A percentile compares a stretch with the other conserved stretches of the same genome.
Evolutionary conservation across 176 grass and related monocot genomes (phyloP).

Genomic region (Bothriochloa decipiens): DNA sequence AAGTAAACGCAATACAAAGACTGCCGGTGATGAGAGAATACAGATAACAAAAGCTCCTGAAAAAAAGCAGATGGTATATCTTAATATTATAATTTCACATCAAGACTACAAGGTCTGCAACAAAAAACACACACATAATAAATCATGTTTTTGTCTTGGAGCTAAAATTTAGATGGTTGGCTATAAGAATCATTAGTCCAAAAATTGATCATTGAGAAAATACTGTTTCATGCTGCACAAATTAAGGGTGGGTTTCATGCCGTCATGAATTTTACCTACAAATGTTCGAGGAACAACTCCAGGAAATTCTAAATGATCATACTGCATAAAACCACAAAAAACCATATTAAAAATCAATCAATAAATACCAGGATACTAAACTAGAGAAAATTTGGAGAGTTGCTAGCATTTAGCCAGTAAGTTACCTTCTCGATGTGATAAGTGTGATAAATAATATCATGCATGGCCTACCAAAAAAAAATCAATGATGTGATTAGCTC

Average conservation of each 20-base stretch:
- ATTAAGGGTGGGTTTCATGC: constrained; percentile 35
- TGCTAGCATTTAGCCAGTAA: background rate
- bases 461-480: constrained; percentile 82
- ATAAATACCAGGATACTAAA: constrained; percentile 31
- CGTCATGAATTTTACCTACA: constrained; percentile 60
- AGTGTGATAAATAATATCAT: constrained; percentile 85
- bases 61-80: constrained; percentile 22
- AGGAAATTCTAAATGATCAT: constrained; percentile 95
- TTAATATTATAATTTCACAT: background rate
- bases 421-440: constrained; percentile 81
- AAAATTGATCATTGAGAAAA: background rate
- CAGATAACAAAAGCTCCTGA: constrained; percentile 79
- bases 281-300: constrained; percentile 96
- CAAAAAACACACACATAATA: background rate
- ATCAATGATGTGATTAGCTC: constrained; percentile 28
- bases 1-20: constrained; percentile 58
- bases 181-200: background rate
- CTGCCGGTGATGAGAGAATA: constrained; percentile 60
- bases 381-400: constrained; percentile 7
- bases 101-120: constrained; percentile 13
- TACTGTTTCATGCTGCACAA: constrained; percentile 1
- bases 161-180: background rate
- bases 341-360: background rate
- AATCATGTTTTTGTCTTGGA: constrained; percentile 13
- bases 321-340: constrained; percentile 50